A percentile compares a stretch with the other conserved stretches of the same genome.
These are phyloP conservation scores for Colletotrichum liriopes DNA, from an alignment of 2,329 filamentous ascomycete genomes.

Conservation along the genomic window DNA sequence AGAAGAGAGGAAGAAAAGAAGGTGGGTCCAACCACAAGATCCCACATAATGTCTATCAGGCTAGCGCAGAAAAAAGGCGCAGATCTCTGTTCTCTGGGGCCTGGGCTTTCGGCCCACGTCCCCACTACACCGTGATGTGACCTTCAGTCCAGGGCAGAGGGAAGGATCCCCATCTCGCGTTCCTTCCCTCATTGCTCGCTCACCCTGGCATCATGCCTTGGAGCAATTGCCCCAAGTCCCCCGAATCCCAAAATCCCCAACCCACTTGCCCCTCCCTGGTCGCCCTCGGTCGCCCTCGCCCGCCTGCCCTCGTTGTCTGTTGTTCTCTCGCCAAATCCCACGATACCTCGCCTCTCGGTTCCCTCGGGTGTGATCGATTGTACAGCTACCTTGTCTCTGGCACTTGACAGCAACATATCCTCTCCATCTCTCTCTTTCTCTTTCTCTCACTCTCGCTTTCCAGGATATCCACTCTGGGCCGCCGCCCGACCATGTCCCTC, in stretches of 20 bases:
- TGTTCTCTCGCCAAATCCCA: neutral
- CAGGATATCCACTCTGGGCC: slow-evolving; percentile 8
- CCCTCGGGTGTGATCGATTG: neutral
- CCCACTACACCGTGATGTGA: slow-evolving; percentile 13
- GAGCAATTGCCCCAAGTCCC: slow-evolving; percentile 4
- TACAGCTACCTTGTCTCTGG: neutral
- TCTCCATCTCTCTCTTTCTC: neutral
- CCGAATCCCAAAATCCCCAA: neutral
- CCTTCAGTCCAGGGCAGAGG: slow-evolving; percentile 30
- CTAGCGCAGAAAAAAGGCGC: slow-evolving; percentile 42
- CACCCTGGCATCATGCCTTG: slow-evolving; percentile 14
- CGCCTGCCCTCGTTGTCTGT: neutral
- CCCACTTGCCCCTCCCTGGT: neutral
- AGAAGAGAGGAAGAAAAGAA: slow-evolving; percentile 1
- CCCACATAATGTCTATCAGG: slow-evolving; percentile 34
- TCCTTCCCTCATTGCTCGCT: slow-evolving; percentile 13
- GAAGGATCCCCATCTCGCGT: slow-evolving; percentile 16
- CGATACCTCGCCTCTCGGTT: slow-evolving; percentile 5
- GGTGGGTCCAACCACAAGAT: slow-evolving; percentile 12
- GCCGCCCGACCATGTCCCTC: neutral
- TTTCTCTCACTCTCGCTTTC: neutral
- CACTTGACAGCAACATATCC: neutral
- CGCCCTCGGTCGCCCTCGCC: neutral
- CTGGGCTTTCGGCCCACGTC: slow-evolving; percentile 30
- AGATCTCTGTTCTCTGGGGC: slow-evolving; percentile 43